These are phyloP conservation scores for Acanthamoeba culbertsoni DNA, from an alignment of 208 protist species.

Conservation along the genomic window DNA sequence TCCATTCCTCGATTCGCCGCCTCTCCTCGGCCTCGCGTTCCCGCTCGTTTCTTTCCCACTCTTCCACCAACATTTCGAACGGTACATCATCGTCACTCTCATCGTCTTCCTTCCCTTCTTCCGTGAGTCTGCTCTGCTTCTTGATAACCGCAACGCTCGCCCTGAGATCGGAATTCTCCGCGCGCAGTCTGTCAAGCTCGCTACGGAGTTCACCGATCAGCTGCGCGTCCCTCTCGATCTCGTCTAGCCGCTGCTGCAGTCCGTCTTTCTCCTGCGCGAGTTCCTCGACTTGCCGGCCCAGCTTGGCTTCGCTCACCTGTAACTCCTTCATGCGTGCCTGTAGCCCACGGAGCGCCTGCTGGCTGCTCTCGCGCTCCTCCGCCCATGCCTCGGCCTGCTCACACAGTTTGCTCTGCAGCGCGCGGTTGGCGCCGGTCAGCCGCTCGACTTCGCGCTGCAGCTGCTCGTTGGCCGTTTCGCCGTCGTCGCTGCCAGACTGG, in stretches of 20 bases:
- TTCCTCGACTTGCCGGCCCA: background rate
- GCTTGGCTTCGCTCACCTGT: background rate
- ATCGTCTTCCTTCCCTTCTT: background rate
- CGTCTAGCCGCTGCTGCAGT: background rate
- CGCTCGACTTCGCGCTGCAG: background rate
- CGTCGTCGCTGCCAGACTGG: too few species aligned
- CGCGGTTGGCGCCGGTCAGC: background rate
- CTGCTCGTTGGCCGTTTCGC: background rate
- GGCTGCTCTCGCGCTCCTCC: too few species aligned
- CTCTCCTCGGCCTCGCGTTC: background rate
- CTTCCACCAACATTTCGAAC: background rate
- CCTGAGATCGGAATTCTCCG: too few species aligned
- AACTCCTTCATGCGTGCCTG: too few species aligned
- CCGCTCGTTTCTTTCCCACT: background rate
- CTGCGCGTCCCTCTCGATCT: background rate
- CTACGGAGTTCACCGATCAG: background rate
- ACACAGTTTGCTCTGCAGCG: background rate
- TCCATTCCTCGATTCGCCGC: background rate
- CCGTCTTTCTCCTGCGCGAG: background rate
- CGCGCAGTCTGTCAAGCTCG: background rate
- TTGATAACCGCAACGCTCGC: background rate
- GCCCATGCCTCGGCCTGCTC: too few species aligned
- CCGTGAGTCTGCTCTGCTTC: background rate
- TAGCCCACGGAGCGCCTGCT: background rate
- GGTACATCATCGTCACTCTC: background rate